Percentiles rank a stretch among this genome's conserved stretches.
phyloP scores from a whole-genome alignment of 2,329 filamentous ascomycete genomes.

The Diaporthe vaccinii region DNA sequence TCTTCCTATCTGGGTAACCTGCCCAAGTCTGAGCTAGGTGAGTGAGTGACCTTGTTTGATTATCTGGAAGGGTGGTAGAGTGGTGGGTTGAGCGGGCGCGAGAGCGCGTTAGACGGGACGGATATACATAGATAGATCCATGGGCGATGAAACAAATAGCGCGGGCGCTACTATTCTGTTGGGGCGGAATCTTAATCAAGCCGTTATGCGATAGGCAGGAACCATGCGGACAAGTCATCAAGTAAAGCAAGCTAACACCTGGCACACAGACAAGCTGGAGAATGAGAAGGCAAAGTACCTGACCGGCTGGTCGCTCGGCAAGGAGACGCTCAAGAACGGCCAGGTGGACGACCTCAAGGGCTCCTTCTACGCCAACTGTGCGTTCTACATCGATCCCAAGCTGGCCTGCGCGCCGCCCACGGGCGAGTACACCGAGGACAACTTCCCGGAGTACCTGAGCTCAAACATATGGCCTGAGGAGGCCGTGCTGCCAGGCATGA shows the following conservation, averaged over 20 bases:
- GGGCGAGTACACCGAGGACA: conserved; percentile 66
- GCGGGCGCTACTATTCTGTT: neutral
- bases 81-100: neutral
- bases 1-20: conserved; percentile 91
- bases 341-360: conserved; percentile 85
- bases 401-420: conserved; percentile 75
- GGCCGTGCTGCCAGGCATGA: conserved; percentile 80
- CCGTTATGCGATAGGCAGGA: neutral
- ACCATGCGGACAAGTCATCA: conserved; percentile 5
- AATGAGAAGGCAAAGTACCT: conserved; percentile 74
- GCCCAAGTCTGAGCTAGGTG: conserved; percentile 78
- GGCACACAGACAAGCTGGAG: conserved; percentile 64
- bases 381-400: conserved; percentile 77
- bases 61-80: neutral
- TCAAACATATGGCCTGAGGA: conserved; percentile 89
- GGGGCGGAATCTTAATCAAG: neutral
- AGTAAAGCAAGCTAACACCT: conserved; percentile 12
- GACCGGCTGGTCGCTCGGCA: conserved; percentile 84
- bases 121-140: conserved; percentile 17
- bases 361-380: conserved; percentile 87
- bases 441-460: conserved; percentile 89
- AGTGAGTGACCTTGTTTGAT: conserved; percentile 42
- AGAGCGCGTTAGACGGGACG: conserved; percentile 7
- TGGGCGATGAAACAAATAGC: conserved; percentile 21
- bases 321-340: conserved; percentile 84